Evolutionary conservation across 2,329 filamentous ascomycete genomes (phyloP).

Genomic region (Scytalidium sp.): DNA sequence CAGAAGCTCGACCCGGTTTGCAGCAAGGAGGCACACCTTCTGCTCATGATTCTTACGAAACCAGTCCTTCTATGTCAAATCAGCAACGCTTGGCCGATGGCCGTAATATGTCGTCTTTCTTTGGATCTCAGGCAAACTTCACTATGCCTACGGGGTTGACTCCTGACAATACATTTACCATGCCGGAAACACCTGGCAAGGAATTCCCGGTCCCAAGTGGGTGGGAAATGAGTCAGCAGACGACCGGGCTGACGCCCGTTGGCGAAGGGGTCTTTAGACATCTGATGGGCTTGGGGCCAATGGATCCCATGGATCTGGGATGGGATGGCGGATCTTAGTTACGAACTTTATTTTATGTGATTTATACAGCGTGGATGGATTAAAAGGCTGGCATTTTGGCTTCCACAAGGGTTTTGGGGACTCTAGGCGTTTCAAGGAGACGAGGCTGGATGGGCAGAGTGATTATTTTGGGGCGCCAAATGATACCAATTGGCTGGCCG

Average conservation of each 20-base stretch:
- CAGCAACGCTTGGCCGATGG: slow-evolving; percentile 30
- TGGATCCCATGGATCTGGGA: slow-evolving; percentile 53
- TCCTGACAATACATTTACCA: slow-evolving; percentile 33
- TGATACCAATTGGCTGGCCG: neutral
- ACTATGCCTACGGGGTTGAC: slow-evolving; percentile 17
- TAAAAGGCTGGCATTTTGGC: neutral
- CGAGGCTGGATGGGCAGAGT: neutral
- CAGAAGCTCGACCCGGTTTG: slow-evolving; percentile 32
- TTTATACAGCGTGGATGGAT: neutral
- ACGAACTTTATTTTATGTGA: slow-evolving; percentile 4
- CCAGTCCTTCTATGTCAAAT: slow-evolving; percentile 47
- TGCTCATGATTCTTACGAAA: slow-evolving; percentile 45
- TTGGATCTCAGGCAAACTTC: slow-evolving; percentile 16
- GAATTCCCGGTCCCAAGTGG: slow-evolving; percentile 41
- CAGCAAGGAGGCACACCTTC: slow-evolving; percentile 30
- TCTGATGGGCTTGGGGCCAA: slow-evolving; percentile 55
- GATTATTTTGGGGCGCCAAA: neutral
- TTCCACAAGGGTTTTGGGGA: neutral
- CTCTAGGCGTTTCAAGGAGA: neutral
- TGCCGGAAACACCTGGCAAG: slow-evolving; percentile 35
- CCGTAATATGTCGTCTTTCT: slow-evolving; percentile 30
- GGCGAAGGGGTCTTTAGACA: slow-evolving; percentile 55
- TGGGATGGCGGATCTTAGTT: slow-evolving; percentile 35
- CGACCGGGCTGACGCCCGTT: slow-evolving; percentile 49
- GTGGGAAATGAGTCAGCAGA: slow-evolving; percentile 37